Conservation (phyloP, 1,284 basidiomycete species). For the Phellopilus nigrolimitatus region DNA sequence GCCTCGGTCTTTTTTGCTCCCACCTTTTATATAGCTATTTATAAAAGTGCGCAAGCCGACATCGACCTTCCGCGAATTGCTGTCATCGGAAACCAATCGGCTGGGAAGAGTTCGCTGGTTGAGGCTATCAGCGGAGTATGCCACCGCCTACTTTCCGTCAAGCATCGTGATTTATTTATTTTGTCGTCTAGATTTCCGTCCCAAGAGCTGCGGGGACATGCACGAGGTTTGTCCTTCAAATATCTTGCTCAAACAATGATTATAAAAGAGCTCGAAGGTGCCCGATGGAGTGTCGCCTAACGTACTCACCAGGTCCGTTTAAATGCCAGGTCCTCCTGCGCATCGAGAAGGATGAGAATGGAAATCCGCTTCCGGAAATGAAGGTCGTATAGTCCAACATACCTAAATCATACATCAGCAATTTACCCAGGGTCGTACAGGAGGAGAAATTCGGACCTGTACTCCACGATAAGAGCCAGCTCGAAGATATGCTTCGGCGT, state of each 20-base stretch:
- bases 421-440: neutral
- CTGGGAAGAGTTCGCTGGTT: slow-evolving; percentile 35
- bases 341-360: slow-evolving; percentile 29
- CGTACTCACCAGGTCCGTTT: slow-evolving; percentile 30
- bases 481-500: slow-evolving; percentile 39
- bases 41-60: slow-evolving; percentile 31
- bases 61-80: slow-evolving; percentile 35
- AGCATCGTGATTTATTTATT: neutral
- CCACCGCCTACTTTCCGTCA: slow-evolving; percentile 18
- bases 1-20: neutral
- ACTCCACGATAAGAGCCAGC: slow-evolving; percentile 33
- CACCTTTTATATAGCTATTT: neutral
- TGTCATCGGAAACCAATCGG: slow-evolving; percentile 39
- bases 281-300: slow-evolving; percentile 39
- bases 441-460: slow-evolving; percentile 34
- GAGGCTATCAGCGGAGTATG: slow-evolving; percentile 39
- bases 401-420: too few species aligned
- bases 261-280: slow-evolving; percentile 27
- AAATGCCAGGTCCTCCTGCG: slow-evolving; percentile 36
- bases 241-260: neutral
- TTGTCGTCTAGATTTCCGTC: slow-evolving; percentile 29
- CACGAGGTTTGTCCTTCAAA: slow-evolving; percentile 26
- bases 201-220: slow-evolving; percentile 38
- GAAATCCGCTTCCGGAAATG: slow-evolving; percentile 27
- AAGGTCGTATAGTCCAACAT: slow-evolving; percentile 21